phyloP scores from a whole-genome alignment of 1,284 basidiomycete genomes.

The Sanghuangporus weigelae region DNA sequence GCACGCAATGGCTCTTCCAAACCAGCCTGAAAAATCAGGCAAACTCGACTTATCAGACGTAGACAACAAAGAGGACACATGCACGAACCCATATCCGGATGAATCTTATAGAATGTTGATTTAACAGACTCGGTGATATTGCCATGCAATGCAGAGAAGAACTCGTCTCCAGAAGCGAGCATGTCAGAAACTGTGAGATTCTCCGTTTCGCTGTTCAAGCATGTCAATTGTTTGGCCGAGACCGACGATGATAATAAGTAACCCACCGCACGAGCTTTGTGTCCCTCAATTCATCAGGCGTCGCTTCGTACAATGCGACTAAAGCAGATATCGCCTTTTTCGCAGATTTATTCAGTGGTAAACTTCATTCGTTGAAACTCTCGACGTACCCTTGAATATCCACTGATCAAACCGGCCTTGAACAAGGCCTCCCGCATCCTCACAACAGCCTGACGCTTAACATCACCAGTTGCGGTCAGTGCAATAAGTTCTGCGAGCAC shows the following conservation, averaged over 20 bases:
- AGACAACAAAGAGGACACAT: not conserved
- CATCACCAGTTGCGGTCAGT: slow-evolving; percentile 25
- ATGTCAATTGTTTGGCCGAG: no score
- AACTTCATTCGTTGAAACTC: not conserved
- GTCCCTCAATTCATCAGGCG: slow-evolving; percentile 37
- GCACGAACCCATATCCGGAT: slow-evolving; percentile 19
- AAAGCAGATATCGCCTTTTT: slow-evolving; percentile 44
- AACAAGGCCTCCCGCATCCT: slow-evolving; percentile 52
- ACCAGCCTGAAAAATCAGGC: slow-evolving; percentile 8
- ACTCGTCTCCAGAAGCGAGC: slow-evolving; percentile 5
- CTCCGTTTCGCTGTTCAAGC: slow-evolving; percentile 9
- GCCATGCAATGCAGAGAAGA: slow-evolving; percentile 18
- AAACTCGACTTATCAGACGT: not conserved
- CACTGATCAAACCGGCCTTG: slow-evolving; percentile 50
- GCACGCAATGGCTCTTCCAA: slow-evolving; percentile 24
- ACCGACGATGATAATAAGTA: not conserved
- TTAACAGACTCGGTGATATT: slow-evolving; percentile 14
- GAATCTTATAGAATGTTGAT: slow-evolving; percentile 20
- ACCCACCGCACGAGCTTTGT: slow-evolving; percentile 28
- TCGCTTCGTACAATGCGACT: slow-evolving; percentile 34
- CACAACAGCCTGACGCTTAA: slow-evolving; percentile 37
- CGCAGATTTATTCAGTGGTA: not conserved
- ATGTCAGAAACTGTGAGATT: slow-evolving; percentile 8
- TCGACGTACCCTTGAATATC: slow-evolving; percentile 42
- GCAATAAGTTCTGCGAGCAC: slow-evolving; percentile 37